Base-by-base conservation (phyloP, 257 asterid genomes). In the Penstemon newberryi region DNA sequence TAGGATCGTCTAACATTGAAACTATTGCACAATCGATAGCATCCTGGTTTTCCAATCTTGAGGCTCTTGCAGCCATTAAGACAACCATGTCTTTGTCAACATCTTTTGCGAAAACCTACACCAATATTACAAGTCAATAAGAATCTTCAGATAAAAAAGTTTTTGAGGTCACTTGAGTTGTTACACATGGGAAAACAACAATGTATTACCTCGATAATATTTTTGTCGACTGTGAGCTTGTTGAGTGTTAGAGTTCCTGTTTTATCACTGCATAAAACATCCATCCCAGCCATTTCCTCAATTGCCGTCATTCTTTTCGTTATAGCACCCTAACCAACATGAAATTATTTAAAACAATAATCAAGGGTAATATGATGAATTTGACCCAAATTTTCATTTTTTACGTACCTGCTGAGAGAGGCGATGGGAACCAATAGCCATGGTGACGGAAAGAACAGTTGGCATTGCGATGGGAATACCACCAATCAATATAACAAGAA, bases 381-480 rank as follows among this genome's bases (percentile, higher is more conserved):
- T 41, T 41, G 52, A 44, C 52, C 3, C 6, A n/a, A 10, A 43
- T 39, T 51, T 51, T 8, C 56, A 63, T 43, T 5, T 37, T 38
- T 40, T 19, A 18, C 6, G 25, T 39, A 73, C 77, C 72, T 88
- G 87, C 77, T 86, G 80, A 3, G 96, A 86, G 8, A 89, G 75
- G 45, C 94, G 78, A 80, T 89, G 96, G 12, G 96, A 87, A 54
- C 96, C 93, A 42, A 88, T 88, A 8, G 96, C 96, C 96, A 88
- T 88, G 11, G 96, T 88, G 37, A 88, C 96, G 1, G 96, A 88
- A 41, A 88, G 77, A 33, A 88, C 96, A 0, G 96, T 88, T 3
- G 96, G 96, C 96, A 88, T 88, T 44, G 96, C 96, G n/a, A 88
- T 88, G 11, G 96, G 96, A 45, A 88, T 86, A 0, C 96, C 96